Percentiles rank a stretch among this genome's conserved stretches.
Evolutionary conservation across 371 early-diverging fungal species (phyloP).

Genomic region (Funneliformis caledonium): DNA sequence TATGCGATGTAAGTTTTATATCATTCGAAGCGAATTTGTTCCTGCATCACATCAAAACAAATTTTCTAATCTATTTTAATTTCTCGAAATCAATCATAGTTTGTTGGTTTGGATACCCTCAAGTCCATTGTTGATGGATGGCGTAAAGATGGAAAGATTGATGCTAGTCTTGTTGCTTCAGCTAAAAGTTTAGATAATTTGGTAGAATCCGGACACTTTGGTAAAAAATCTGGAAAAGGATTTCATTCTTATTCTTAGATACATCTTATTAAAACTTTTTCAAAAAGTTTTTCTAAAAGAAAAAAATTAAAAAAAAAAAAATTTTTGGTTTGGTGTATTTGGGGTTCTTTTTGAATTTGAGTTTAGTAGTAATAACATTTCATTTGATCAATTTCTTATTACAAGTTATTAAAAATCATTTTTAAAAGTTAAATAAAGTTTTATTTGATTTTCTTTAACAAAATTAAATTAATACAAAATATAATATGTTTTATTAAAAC

Average conservation of each 20-base stretch:
- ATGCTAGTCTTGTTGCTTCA: conserved; percentile 71
- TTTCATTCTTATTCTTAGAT: conserved; percentile 73
- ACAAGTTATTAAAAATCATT: too few relatives aligned
- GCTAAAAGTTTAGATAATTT: conserved; percentile 73
- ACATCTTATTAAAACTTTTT: too few relatives aligned
- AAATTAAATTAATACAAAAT: too few relatives aligned
- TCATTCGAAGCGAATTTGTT: neutral
- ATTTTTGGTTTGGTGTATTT: too few relatives aligned
- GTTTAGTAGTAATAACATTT: too few relatives aligned
- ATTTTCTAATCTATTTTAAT: neutral
- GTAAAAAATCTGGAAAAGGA: conserved; percentile 90
- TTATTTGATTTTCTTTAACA: too few relatives aligned
- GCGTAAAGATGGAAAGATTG: conserved; percentile 75
- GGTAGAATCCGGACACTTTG: conserved; percentile 77
- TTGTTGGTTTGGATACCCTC: conserved; percentile 95
- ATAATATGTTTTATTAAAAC: too few relatives aligned
- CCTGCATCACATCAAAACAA: conserved; percentile 11
- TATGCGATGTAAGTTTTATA: conserved; percentile 74
- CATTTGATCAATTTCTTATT: too few relatives aligned
- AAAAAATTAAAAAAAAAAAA: too few relatives aligned
- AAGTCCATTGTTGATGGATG: conserved; percentile 94
- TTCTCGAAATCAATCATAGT: conserved; percentile 50
- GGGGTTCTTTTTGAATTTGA: too few relatives aligned
- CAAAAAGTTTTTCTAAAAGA: too few relatives aligned
- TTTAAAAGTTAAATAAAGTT: too few relatives aligned